These are phyloP conservation scores for Amaranthus palmeri DNA, from an alignment of 148 eudicot genomes.

Conservation along the genomic window DNA sequence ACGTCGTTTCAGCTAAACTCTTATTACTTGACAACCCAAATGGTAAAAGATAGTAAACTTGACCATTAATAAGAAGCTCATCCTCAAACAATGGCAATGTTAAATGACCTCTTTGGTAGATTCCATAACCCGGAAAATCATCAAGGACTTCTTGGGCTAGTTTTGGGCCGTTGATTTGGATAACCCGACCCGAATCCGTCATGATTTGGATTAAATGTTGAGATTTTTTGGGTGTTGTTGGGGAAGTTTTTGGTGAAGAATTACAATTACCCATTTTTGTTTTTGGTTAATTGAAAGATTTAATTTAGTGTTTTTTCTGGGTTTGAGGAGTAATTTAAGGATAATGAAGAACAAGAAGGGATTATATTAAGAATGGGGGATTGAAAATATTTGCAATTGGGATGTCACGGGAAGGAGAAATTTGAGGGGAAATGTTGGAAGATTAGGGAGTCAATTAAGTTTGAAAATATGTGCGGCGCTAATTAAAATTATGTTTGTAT, in stretches of 20 bases:
- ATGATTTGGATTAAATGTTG: slow-evolving; percentile 29
- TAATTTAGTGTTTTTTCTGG: neutral
- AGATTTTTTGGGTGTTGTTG: slow-evolving; percentile 16
- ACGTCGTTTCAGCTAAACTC: neutral
- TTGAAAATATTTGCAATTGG: neutral
- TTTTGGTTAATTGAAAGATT: neutral
- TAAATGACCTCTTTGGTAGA: slow-evolving; percentile 28
- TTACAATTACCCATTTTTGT: slow-evolving; percentile 62
- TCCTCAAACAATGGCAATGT: slow-evolving; percentile 35
- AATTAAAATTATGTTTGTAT: neutral
- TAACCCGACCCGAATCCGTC: slow-evolving; percentile 40
- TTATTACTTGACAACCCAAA: slow-evolving; percentile 3
- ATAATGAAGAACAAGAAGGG: neutral
- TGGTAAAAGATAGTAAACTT: slow-evolving; percentile 46
- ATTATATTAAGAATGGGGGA: neutral
- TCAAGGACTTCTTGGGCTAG: slow-evolving; percentile 37
- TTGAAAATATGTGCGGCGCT: slow-evolving; percentile 5
- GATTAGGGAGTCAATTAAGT: slow-evolving; percentile 1
- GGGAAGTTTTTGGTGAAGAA: slow-evolving; percentile 41
- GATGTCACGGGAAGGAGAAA: slow-evolving; percentile 17
- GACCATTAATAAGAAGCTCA: slow-evolving; percentile 32
- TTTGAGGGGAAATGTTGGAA: slow-evolving; percentile 7
- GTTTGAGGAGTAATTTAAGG: neutral
- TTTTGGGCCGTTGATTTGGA: slow-evolving; percentile 36
- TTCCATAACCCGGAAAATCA: slow-evolving; percentile 48